These are phyloP conservation scores for Spergularia azorica DNA, from an alignment of 179 eudicot species.

Conservation along the genomic window DNA sequence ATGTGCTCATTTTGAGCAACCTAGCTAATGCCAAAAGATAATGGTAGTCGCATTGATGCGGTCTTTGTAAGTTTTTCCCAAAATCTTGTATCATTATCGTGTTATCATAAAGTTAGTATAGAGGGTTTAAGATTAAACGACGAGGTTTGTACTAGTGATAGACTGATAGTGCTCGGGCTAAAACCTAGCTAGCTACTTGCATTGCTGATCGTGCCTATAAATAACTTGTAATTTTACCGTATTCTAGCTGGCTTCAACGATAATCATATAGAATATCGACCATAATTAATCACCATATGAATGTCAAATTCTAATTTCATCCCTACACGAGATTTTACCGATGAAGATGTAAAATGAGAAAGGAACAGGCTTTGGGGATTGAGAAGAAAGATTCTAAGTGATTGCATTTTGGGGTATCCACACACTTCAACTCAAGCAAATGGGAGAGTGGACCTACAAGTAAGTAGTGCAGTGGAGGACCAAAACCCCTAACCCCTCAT, in stretches of 20 bases:
- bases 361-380: not conserved
- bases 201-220: too few species aligned
- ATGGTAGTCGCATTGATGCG: too few species aligned
- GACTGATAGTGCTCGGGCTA: too few species aligned
- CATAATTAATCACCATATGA: too few species aligned
- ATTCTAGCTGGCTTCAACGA: too few species aligned
- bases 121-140: not conserved
- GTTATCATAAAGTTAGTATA: too few species aligned
- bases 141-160: not conserved
- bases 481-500: not conserved
- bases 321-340: not conserved
- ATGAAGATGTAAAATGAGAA: not conserved
- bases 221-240: too few species aligned
- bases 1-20: not conserved
- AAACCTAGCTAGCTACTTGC: too few species aligned
- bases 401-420: slow-evolving; percentile 1
- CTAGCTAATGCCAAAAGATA: too few species aligned
- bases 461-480: not conserved
- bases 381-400: slow-evolving; percentile 2
- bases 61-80: too few species aligned
- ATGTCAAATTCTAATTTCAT: too few species aligned
- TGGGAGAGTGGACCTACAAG: slow-evolving; percentile 13
- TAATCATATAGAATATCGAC: too few species aligned
- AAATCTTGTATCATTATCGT: not conserved
- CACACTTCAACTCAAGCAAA: slow-evolving; percentile 4